Conservation (phyloP, 2,329 filamentous ascomycete species). For the Fusarium hainanense region DNA sequence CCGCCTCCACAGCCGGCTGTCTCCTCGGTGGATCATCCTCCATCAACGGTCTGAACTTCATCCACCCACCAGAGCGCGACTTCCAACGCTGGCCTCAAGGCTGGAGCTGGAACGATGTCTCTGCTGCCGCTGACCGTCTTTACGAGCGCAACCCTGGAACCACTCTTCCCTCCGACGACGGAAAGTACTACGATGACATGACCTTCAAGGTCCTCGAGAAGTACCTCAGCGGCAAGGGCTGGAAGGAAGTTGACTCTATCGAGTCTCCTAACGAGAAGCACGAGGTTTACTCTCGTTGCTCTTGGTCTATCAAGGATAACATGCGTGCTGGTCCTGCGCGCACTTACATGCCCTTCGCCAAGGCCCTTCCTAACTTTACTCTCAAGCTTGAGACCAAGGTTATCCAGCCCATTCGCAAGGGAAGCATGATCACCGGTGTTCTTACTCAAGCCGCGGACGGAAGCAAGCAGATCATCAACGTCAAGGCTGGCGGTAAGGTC, state of each 20-base stretch:
- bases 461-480: constrained; percentile 44
- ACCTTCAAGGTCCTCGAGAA: constrained; percentile 70
- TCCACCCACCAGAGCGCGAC: constrained; percentile 42
- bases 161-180: constrained; percentile 72
- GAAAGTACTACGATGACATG: constrained; percentile 72
- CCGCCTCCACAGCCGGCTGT: constrained; percentile 42
- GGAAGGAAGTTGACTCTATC: constrained; percentile 74
- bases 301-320: constrained; percentile 75
- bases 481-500: constrained; percentile 55
- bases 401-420: constrained; percentile 70
- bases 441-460: constrained; percentile 68
- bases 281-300: constrained; percentile 70
- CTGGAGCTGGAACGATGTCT: constrained; percentile 40
- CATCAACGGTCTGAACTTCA: constrained; percentile 46
- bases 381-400: constrained; percentile 74
- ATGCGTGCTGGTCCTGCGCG: constrained; percentile 76
- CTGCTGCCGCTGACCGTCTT: constrained; percentile 39
- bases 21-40: constrained; percentile 44
- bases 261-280: constrained; percentile 71
- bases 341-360: constrained; percentile 74
- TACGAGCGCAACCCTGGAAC: constrained; percentile 65
- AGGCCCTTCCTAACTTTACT: constrained; percentile 70
- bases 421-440: constrained; percentile 71
- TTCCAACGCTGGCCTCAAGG: constrained; percentile 44
- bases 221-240: constrained; percentile 69